Percentiles rank a stretch among this genome's conserved stretches.
Evolutionary conservation across 2,329 filamentous ascomycete genomes (phyloP).

Genomic region (Calonectria multiphialidica): DNA sequence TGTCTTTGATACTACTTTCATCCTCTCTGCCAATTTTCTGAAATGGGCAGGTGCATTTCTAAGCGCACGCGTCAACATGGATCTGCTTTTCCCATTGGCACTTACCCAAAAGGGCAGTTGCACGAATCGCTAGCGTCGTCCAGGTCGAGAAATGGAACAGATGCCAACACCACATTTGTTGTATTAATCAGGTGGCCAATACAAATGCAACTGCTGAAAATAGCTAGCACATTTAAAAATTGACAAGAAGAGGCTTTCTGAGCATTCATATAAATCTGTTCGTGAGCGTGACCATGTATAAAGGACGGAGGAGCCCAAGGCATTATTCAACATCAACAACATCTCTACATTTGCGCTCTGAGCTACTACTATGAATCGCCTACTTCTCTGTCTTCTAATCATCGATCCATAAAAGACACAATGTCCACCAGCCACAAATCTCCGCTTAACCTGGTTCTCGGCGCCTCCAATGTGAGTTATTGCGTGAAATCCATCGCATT

Average conservation of each 20-base stretch:
- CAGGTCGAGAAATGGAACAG: not conserved
- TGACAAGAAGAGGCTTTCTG: not conserved
- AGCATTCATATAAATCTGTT: not conserved
- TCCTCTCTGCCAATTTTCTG: too few species aligned
- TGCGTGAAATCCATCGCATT: accelerated
- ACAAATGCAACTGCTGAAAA: too few species aligned
- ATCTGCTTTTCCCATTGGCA: not conserved
- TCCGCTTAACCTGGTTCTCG: slow-evolving; percentile 33
- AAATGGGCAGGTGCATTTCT: slow-evolving; percentile 13
- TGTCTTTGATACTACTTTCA: too few species aligned
- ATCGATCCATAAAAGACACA: not conserved
- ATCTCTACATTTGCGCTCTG: not conserved
- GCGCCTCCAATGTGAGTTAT: slow-evolving; percentile 27
- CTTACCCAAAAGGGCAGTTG: not conserved
- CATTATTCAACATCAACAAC: not conserved
- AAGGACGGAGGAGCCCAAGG: not conserved
- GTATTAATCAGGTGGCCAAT: not conserved
- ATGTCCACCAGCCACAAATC: slow-evolving; percentile 20
- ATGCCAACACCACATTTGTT: not conserved
- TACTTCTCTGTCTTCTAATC: not conserved
- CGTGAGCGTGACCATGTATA: not conserved
- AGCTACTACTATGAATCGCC: not conserved
- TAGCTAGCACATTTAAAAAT: not conserved
- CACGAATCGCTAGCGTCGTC: not conserved
- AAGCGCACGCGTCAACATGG: not conserved